Evolutionary conservation across 2,329 filamentous ascomycete genomes (phyloP), one percentile per base, ranked within the genome.

Genomic region (Penicillium sp.): DNA sequence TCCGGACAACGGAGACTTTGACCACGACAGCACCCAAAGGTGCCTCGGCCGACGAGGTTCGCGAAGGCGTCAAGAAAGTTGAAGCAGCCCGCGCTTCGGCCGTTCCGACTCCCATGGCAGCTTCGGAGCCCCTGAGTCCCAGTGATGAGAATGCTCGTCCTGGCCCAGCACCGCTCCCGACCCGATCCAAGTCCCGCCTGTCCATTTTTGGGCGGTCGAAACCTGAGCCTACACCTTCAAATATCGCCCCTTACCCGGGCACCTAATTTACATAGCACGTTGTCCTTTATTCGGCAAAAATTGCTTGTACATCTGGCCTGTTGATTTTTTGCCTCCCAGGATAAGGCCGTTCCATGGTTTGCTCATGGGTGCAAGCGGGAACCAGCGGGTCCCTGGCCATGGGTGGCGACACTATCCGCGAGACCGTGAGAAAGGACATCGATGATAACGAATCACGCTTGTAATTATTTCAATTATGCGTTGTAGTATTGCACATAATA

Each of bases 21-120:
- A 72, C 66, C 6, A 77, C 75, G 1, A 76, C 71, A 0, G 74
- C 74, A 4, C 67, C 71, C 15, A 65, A 65, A 29, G 74, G 73
- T 9, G 74, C 74, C 6, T 68, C 72, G 6, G 61, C 69, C 6
- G 68, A 71, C 33, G 70, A 74, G 45, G 63, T 77, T 31, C 66
- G 70, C 12, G 64, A 70, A 42, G 75, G 74, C 0, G 70, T 77
- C 18, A 65, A 67, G 54, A 72, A 71, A 50, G 72, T 68, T 6
- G 66, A 74, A 44, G 62, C 68, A 49, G 65, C 68, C 26, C 67
- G 70, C 26, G 63, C 66, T 36, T 60, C 61, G 26, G 54, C 63
- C n/a, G 55, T 58, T 2, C 62, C 56, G 18, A n/a, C 4, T 12
- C 15, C 38, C 16, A 53, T 53, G 26, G 51, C 55, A 44, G 51